Conservation (phyloP, 2,329 filamentous ascomycete species). For the Penicillium occitanis region DNA sequence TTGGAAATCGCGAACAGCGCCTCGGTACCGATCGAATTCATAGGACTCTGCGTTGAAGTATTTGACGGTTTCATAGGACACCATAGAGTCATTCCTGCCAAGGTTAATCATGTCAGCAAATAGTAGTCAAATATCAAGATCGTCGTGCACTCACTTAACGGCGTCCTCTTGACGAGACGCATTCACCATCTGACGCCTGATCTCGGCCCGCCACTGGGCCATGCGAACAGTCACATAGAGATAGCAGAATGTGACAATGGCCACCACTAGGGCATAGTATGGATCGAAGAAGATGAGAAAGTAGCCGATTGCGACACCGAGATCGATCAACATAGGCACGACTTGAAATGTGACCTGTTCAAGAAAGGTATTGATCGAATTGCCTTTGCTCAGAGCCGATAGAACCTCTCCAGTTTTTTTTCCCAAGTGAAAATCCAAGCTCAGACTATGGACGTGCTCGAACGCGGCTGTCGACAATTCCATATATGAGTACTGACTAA, state of each 20-base stretch:
- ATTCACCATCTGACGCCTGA: constrained; percentile 91
- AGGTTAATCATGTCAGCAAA: background rate
- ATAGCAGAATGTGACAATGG: constrained; percentile 92
- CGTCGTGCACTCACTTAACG: constrained; percentile 64
- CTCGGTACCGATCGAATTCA: constrained; percentile 71
- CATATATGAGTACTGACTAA: constrained; percentile 94
- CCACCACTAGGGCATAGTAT: constrained; percentile 85
- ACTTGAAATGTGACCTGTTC: constrained; percentile 97
- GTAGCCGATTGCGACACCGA: constrained; percentile 79
- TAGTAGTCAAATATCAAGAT: background rate
- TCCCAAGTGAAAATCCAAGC: constrained; percentile 91
- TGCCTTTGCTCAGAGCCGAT: constrained; percentile 93
- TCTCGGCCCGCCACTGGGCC: constrained; percentile 88
- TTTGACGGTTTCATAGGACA: constrained; percentile 95
- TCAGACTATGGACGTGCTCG: constrained; percentile 93
- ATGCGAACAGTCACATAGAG: constrained; percentile 95
- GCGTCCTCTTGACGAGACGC: constrained; percentile 93
- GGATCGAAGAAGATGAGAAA: constrained; percentile 78
- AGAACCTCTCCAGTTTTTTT: constrained; percentile 96
- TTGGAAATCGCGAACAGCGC: constrained; percentile 70
- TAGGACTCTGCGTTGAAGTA: constrained; percentile 84
- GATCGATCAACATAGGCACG: constrained; percentile 88
- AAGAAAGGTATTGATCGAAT: constrained; percentile 92
- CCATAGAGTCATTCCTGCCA: constrained; percentile 83
- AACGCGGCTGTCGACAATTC: constrained; percentile 93